Evolutionary conservation across 2,329 filamentous ascomycete species (phyloP).

Genomic region (Tolypocladium ophioglossoides): DNA sequence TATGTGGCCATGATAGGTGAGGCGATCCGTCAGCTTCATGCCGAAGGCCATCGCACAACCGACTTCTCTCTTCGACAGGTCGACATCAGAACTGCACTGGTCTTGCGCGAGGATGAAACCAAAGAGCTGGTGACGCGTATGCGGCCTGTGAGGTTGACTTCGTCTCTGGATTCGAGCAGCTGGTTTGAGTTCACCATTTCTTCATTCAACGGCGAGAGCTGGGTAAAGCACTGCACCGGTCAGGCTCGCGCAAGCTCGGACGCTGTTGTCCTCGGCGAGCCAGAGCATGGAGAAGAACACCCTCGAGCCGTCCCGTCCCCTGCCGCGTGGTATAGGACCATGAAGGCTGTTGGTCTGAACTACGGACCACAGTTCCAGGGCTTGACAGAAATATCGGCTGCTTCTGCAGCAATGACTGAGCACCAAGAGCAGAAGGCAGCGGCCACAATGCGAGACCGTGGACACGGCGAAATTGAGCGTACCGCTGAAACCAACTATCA

Average conservation of each 20-base stretch:
- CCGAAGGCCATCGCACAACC: too few species aligned
- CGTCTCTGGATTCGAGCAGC: too few species aligned
- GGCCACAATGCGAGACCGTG: neutral
- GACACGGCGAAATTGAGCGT: neutral
- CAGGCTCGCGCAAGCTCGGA: neutral
- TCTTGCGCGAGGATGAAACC: too few species aligned
- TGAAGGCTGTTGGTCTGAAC: neutral
- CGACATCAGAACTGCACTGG: too few species aligned
- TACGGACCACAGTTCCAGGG: neutral
- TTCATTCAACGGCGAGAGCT: too few species aligned
- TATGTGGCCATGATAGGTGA: too few species aligned
- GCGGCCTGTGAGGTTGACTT: too few species aligned
- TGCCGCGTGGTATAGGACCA: neutral
- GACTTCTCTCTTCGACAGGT: too few species aligned
- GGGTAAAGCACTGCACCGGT: too few species aligned
- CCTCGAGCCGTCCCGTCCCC: neutral
- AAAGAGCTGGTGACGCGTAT: too few species aligned
- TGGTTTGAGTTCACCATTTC: too few species aligned
- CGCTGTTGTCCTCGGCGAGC: neutral
- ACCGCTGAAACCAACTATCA: neutral
- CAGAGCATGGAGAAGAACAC: neutral
- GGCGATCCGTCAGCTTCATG: too few species aligned
- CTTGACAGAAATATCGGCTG: neutral
- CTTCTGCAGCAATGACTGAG: neutral
- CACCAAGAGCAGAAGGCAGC: neutral